These are phyloP conservation scores for Aspergillus calidoustus DNA, from an alignment of 2,329 filamentous ascomycete genomes.

Conservation along the genomic window DNA sequence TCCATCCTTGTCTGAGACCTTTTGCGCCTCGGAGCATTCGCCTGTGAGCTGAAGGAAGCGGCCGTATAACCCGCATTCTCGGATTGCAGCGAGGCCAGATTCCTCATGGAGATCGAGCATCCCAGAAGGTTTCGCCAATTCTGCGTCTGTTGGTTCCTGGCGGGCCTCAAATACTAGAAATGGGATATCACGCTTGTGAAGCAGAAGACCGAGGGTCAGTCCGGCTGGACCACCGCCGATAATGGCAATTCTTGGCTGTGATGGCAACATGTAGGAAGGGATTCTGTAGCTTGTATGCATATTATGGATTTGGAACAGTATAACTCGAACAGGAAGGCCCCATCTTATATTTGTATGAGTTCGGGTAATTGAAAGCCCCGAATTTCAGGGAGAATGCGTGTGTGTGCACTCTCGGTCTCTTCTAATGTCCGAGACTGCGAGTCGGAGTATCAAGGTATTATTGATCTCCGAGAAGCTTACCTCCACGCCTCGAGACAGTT, in stretches of 20 bases:
- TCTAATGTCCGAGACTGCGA: neutral
- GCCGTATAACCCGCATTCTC: constrained; percentile 29
- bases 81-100: constrained; percentile 31
- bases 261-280: neutral
- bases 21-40: constrained; percentile 10
- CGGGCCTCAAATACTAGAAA: constrained; percentile 36
- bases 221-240: constrained; percentile 38
- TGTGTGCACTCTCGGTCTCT: neutral
- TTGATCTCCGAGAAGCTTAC: neutral
- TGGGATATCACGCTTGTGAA: constrained; percentile 26
- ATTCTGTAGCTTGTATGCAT: neutral
- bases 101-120: constrained; percentile 35
- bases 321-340: neutral
- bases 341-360: neutral
- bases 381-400: neutral
- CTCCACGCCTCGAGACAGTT: neutral
- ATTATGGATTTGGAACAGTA: neutral
- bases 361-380: neutral
- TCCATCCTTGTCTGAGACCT: constrained; percentile 4
- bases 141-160: constrained; percentile 24
- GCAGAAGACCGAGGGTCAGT: constrained; percentile 29
- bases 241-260: constrained; percentile 9
- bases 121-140: constrained; percentile 27
- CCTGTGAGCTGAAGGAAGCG: constrained; percentile 24
- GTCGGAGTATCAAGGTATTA: neutral